Percentiles rank a stretch among this genome's conserved stretches.
Conservation (phyloP, 2,329 filamentous ascomycete genomes). For the Diaporthe vaccinii region DNA sequence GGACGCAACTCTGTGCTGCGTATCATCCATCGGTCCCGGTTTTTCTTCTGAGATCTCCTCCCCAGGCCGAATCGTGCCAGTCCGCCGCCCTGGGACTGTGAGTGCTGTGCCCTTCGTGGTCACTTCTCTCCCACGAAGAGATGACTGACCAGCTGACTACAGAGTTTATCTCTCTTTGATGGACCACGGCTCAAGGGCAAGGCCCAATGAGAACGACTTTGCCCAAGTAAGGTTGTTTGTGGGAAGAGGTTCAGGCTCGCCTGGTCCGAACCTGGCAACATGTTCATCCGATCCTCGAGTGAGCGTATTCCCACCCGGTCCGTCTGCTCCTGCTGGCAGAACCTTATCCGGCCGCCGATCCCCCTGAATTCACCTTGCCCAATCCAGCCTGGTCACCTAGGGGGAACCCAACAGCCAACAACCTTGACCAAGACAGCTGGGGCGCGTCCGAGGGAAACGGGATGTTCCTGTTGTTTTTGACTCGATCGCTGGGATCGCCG, state of each 20-base stretch:
- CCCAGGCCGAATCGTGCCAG: slow-evolving; percentile 14
- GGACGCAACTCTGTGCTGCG: slow-evolving; percentile 26
- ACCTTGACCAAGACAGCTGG: neutral
- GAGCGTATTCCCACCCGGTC: slow-evolving; percentile 18
- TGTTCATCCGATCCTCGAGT: slow-evolving; percentile 29
- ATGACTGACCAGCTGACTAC: neutral
- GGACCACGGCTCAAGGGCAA: neutral
- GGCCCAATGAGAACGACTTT: neutral
- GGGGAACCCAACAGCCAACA: slow-evolving; percentile 28
- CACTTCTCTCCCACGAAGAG: neutral
- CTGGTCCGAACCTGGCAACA: neutral
- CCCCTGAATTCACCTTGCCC: slow-evolving; percentile 28
- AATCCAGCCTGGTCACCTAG: slow-evolving; percentile 10
- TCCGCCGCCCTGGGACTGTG: neutral
- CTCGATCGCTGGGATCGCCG: slow-evolving; percentile 30
- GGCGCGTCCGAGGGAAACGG: slow-evolving; percentile 6
- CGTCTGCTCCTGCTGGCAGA: slow-evolving; percentile 22
- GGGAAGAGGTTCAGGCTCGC: neutral
- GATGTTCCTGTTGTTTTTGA: slow-evolving; percentile 23
- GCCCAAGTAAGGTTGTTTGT: neutral
- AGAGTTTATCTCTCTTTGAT: neutral
- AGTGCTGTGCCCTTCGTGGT: neutral
- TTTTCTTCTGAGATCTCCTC: slow-evolving; percentile 22
- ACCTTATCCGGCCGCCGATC: slow-evolving; percentile 31
- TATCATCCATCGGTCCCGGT: slow-evolving; percentile 27